Percentiles rank a stretch among this genome's conserved stretches.
Evolutionary conservation across 2,329 filamentous ascomycete species (phyloP).

Genomic region (Truncatella angustata): DNA sequence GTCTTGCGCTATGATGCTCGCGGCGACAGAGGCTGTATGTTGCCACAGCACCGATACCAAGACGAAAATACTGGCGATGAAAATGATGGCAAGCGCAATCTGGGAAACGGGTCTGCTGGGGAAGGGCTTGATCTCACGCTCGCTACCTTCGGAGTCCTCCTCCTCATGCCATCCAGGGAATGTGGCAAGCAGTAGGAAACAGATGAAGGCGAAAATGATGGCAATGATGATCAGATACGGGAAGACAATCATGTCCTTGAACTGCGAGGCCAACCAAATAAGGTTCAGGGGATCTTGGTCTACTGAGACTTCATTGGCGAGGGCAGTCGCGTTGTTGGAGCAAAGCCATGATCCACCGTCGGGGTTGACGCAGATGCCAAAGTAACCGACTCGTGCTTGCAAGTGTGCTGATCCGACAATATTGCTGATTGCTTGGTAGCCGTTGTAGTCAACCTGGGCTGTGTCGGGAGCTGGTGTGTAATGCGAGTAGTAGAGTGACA

Average conservation of each 20-base stretch:
- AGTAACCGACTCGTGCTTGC: conserved; percentile 93
- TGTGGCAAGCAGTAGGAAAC: conserved; percentile 89
- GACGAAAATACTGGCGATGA: conserved; percentile 68
- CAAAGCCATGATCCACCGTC: conserved; percentile 91
- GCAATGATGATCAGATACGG: conserved; percentile 97
- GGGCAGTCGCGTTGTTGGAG: conserved; percentile 92
- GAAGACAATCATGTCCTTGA: conserved; percentile 98
- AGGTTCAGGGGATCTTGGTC: conserved; percentile 96
- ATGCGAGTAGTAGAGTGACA: conserved; percentile 93
- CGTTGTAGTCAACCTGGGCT: conserved; percentile 86
- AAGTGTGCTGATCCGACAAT: conserved; percentile 83
- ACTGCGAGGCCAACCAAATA: conserved; percentile 94
- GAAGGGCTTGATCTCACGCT: conserved; percentile 91
- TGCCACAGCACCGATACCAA: conserved; percentile 82
- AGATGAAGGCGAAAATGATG: conserved; percentile 95
- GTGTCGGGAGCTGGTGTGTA: conserved; percentile 82
- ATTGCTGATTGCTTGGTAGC: conserved; percentile 81
- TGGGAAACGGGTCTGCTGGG: conserved; percentile 90
- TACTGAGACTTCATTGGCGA: conserved; percentile 83
- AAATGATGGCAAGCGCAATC: conserved; percentile 90
- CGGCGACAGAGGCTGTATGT: conserved; percentile 94
- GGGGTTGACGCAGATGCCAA: conserved; percentile 93
- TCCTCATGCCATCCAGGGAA: conserved; percentile 98
- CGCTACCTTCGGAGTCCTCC: conserved; percentile 73
- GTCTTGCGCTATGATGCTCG: conserved; percentile 73